Evolutionary conservation across 2,329 filamentous ascomycete genomes (phyloP), one percentile per base, ranked within the genome.

Genomic region (Fusarium albidum): DNA sequence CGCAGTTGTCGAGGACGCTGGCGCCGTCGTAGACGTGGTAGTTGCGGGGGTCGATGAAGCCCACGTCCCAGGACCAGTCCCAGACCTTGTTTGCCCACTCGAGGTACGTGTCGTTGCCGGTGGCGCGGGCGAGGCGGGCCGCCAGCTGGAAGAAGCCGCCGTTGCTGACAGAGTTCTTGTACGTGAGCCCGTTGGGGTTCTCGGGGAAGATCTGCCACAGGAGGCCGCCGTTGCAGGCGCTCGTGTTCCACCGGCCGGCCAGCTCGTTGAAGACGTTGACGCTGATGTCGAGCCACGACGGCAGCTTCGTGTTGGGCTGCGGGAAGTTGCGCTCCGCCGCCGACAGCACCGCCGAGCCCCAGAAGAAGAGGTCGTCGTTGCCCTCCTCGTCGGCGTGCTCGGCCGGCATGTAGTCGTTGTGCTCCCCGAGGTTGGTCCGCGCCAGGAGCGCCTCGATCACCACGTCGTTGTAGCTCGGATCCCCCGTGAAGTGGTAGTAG

Each of bases 161-260:
- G 71, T 95, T 95, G 56, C 87, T 87, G 63, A 93, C 84, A 6
- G 86, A 82, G 75, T 94, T 94, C 74, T 93, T 95, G 82, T 96
- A 95, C 67, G 85, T 81, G 70, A 92, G 87, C 12, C 91, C 92
- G 57, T 86, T 86, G 39, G 77, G 76, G 69, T 96, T 94, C 64
- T 82, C 84, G 2, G 82, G 75, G 70, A 88, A 93, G 62, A 96
- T 92, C 76, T 96, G 91, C 90, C 90, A 94, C 50, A 85, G 80
- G 39, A 95, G 75, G 5, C 91, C 92, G 55, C 91, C 91, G 21
- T 79, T 80, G 66, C 91, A 96, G 32, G 77, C 73, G 0, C 78
- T 75, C 1, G 75, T 79, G 69, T 93, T 86, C 91, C 91, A 95
- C 38, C 91, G 84, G 17, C 72, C 72, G 6, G 79, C 80, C 66